Conservation (phyloP, 306 rosid species). For the Cucurbita argyrosperma region DNA sequence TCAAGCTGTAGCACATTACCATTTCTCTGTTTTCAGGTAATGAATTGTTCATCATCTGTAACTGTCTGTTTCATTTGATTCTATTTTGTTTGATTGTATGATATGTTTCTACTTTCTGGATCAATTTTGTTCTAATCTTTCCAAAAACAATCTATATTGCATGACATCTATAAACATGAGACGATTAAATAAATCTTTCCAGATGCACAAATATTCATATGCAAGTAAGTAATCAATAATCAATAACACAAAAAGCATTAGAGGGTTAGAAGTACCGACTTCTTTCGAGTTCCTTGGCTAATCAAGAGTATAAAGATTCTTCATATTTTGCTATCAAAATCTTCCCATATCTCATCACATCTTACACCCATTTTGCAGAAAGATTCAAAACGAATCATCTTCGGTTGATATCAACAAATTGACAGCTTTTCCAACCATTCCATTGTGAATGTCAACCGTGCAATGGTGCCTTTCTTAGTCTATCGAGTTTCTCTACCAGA, state of each 20-base stretch:
- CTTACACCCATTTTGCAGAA: background rate
- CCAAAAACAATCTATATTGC: too few species aligned
- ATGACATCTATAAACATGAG: too few species aligned
- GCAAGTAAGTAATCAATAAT: too few species aligned
- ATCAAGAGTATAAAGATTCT: background rate
- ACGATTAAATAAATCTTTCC: too few species aligned
- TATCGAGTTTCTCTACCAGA: constrained; percentile 35
- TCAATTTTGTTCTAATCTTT: background rate
- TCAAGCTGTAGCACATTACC: constrained; percentile 8
- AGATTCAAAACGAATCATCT: background rate
- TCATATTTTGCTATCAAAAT: background rate
- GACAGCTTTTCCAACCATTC: background rate
- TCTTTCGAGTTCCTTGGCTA: background rate
- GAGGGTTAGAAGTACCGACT: background rate
- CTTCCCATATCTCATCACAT: background rate
- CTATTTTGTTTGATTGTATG: background rate
- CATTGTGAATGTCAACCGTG: constrained; percentile 6
- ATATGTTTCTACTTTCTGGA: background rate
- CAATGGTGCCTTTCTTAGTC: constrained; percentile 43
- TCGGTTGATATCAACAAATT: background rate
- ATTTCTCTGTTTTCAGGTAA: constrained; percentile 25
- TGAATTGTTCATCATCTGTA: background rate
- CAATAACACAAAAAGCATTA: background rate
- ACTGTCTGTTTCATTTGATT: background rate
- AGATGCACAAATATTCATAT: too few species aligned